Base-by-base conservation (phyloP, 2,329 filamentous ascomycete genomes). In the Graphilbum fragrans region DNA sequence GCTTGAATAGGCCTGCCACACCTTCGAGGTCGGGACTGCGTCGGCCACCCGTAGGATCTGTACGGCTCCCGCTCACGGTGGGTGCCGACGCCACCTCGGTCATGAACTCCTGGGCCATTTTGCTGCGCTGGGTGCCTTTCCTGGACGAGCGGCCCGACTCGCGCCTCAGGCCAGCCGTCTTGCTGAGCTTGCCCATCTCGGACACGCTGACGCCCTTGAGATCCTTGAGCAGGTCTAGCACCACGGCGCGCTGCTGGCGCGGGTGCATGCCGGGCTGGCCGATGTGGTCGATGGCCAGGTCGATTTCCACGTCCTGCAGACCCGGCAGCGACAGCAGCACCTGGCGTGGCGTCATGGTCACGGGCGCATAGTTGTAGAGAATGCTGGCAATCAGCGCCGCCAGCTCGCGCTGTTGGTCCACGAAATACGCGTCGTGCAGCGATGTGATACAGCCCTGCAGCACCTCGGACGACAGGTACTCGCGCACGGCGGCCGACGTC, bases 391-490 rank as follows among this genome's bases (percentile, higher is more conserved):
- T 94, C 31, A 96, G 69, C 19, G 80, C 75, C 1, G 87, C 90
- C 19, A 98, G 71, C 39, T 98, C 88, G 56, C 88, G 90, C 54
- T 98, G 92, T 47, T 93, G 76, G 51, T 98, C 92, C 27, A 95
- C 88, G 60, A 96, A 98, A 60, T 96, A 95, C 0, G 86, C 81
- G 50, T 98, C 92, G 61, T 96, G 85, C 39, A 98, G 77, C 2
- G 85, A 93, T 2, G 81, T 85, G 56, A 95, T 85, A 53, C 84
- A 90, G 0, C 87, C 86, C 63, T 88, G 86, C 38, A 98, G 73
- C 3, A 96, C 86, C 50, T 94, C 84, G 5, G 79, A 78, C 40
- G 80, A 86, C 55, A 96, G 88, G 59, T 88, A 98, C 54, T 94
- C 86, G 40, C 88, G 80, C 47, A 96, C 84, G 8, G 72, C 82